A percentile compares a stretch with the other conserved stretches of the same genome.
Conservation (phyloP, 176 grass and related monocot genomes). For the Bolboschoenus planiculmis region DNA sequence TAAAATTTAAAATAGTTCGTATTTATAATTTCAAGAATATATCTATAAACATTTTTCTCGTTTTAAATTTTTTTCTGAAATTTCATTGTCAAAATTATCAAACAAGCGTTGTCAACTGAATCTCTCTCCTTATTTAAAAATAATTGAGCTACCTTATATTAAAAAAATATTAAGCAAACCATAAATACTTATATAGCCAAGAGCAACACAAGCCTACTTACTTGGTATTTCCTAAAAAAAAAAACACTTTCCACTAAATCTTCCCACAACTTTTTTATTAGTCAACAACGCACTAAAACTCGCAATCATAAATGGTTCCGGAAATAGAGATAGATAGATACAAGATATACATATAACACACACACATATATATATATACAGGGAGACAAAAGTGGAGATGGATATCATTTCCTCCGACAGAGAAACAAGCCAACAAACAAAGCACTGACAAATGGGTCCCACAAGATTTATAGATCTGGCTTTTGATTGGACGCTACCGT, state of each 20-base stretch:
- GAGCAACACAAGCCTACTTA: not conserved
- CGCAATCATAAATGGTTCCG: not conserved
- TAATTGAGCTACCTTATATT: not conserved
- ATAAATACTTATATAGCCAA: not conserved
- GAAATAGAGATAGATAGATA: not conserved
- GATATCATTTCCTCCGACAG: not conserved
- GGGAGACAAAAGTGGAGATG: not conserved
- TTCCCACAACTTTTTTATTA: not conserved
- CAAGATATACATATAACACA: too few species aligned
- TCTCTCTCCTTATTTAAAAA: not conserved
- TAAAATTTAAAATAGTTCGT: too few species aligned
- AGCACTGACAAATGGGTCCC: not conserved
- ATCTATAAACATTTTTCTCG: too few species aligned
- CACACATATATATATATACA: too few species aligned
- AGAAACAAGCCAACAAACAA: not conserved
- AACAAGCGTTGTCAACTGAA: too few species aligned
- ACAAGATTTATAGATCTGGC: not conserved
- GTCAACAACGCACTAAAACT: not conserved
- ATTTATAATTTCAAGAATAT: too few species aligned
- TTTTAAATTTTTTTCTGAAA: too few species aligned
- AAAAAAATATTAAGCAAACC: not conserved
- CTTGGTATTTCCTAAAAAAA: not conserved
- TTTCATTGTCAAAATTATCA: too few species aligned
- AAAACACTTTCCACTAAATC: not conserved
- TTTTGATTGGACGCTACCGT: not conserved